Evolutionary conservation across 1,284 basidiomycete genomes (phyloP).

Genomic region (Anthracocystis walkeri): DNA sequence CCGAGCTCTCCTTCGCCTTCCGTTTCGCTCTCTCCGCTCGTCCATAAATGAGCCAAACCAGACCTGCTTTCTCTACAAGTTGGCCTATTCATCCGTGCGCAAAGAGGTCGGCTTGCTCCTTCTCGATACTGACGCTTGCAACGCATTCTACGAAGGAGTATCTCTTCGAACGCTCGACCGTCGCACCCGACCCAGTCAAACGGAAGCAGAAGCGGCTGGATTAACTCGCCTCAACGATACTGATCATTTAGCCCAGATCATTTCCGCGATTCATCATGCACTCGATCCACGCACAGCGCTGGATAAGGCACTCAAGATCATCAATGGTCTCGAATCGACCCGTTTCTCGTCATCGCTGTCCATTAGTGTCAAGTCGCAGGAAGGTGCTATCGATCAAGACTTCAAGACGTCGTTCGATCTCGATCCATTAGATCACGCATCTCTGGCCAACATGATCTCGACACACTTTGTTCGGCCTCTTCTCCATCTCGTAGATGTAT

Average conservation of each 20-base stretch:
- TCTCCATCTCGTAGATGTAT: constrained; percentile 8
- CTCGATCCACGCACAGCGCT: constrained; percentile 13
- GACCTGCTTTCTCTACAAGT: constrained; percentile 30
- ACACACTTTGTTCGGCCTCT: constrained; percentile 24
- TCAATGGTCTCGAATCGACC: constrained; percentile 15
- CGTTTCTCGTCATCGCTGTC: constrained; percentile 36
- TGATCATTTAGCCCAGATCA: constrained; percentile 1
- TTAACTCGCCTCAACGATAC: not conserved
- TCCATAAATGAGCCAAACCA: not conserved
- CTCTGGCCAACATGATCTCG: constrained; percentile 21
- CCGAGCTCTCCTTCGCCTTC: constrained; percentile 12
- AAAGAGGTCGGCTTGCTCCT: constrained; percentile 23
- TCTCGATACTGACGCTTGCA: constrained; percentile 30
- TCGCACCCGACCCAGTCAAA: constrained; percentile 4
- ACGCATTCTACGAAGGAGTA: constrained; percentile 31
- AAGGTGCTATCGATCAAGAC: not conserved
- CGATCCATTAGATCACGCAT: constrained; percentile 30
- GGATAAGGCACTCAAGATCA: constrained; percentile 5
- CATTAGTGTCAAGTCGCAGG: constrained; percentile 18
- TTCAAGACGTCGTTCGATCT: constrained; percentile 40
- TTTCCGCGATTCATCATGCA: constrained; percentile 19
- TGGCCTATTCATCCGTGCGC: constrained; percentile 12
- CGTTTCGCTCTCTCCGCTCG: constrained; percentile 17
- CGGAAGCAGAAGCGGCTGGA: not conserved
- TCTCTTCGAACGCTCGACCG: constrained; percentile 32